These are phyloP conservation scores for Ceratobasidium papillatum DNA, from an alignment of 1,284 basidiomycete species.

Conservation along the genomic window DNA sequence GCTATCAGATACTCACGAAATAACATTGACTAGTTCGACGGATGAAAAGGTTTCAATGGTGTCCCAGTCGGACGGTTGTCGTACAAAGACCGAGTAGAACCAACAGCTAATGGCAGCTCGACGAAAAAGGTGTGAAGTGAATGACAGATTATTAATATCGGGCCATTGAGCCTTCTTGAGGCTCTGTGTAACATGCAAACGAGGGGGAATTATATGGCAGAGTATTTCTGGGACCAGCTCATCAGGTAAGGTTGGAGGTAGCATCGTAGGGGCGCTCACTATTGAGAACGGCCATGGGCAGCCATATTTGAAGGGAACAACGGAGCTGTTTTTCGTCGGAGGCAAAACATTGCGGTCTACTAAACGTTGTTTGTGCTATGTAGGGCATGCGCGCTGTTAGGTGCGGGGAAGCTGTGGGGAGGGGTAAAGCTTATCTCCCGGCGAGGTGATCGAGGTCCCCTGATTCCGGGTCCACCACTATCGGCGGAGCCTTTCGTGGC, in stretches of 20 bases:
- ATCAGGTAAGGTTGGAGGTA: constrained; percentile 14
- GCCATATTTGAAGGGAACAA: constrained; percentile 23
- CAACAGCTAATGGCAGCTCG: constrained; percentile 15
- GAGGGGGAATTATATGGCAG: constrained; percentile 14
- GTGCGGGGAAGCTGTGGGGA: constrained; percentile 19
- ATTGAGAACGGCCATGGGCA: background rate
- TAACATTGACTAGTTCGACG: background rate
- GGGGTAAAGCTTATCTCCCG: constrained; percentile 22
- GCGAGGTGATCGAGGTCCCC: constrained; percentile 26
- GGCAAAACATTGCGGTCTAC: background rate
- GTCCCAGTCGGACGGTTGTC: constrained; percentile 21
- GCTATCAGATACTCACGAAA: constrained; percentile 2
- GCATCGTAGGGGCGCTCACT: constrained; percentile 27
- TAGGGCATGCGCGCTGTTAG: constrained; percentile 14
- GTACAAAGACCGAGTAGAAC: constrained; percentile 25
- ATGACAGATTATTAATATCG: constrained; percentile 21
- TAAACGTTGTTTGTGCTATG: constrained; percentile 24
- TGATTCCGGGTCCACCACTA: constrained; percentile 7
- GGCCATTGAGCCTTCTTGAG: constrained; percentile 32
- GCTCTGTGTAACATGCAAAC: constrained; percentile 3
- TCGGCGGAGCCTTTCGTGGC: constrained; percentile 2
- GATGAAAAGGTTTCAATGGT: constrained; percentile 4
- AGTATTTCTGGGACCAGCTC: constrained; percentile 27
- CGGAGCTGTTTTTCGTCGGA: background rate
- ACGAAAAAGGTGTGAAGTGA: constrained; percentile 17